Base-by-base conservation (phyloP, 768 basidiomycete species). In the Hypholoma sublateritium region DNA sequence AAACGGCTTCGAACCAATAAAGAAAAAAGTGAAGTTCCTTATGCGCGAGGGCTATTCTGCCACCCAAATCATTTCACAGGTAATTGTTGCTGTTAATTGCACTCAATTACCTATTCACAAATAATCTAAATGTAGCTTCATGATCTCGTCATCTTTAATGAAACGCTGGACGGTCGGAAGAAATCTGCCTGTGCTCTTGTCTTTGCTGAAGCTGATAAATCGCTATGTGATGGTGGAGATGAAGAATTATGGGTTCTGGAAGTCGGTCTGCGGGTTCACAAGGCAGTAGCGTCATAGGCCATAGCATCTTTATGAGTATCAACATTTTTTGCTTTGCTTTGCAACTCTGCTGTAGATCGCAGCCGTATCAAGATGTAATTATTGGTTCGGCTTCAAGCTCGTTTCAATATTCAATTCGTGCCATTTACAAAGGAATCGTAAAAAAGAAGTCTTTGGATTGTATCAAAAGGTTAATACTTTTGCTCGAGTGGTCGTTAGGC, bases 161-260 rank as follows among this genome's bases (percentile, higher is more conserved):
- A 90, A 4, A 86, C 86, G 1, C 73, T 99, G 51, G 83, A 85
- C 14, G 85, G 89, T 19, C 82, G 85, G 22, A 89, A 92, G 58
- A 98, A 98, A 69, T 83, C 91, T 12, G 72, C 73, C 28, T 89
- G 91, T 58, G 91, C 90, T 2, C 77, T 97, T 17, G 85, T 85
- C 3, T 88, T 99, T 61, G 97, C 93, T 2, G 94, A 97, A 69
- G 93, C 93, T 24, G 97, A 99, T 73, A 98, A 98, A 70, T 93
- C 92, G 0, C 75, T 99, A 21, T 93, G 91, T 62, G 96, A 98
- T 60, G 97, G 97, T 0, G 95, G 92, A 14, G 97, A 99, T 65
- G 97, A 99, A 71, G 97, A 98, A 70, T 75, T 99, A 21, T 97
- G 96, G 88, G 84, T 92, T 32, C 74, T 99, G 13, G 92, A 97